These are phyloP conservation scores for Salix suchowensis DNA, from an alignment of 345 rosid species.

Conservation along the genomic window DNA sequence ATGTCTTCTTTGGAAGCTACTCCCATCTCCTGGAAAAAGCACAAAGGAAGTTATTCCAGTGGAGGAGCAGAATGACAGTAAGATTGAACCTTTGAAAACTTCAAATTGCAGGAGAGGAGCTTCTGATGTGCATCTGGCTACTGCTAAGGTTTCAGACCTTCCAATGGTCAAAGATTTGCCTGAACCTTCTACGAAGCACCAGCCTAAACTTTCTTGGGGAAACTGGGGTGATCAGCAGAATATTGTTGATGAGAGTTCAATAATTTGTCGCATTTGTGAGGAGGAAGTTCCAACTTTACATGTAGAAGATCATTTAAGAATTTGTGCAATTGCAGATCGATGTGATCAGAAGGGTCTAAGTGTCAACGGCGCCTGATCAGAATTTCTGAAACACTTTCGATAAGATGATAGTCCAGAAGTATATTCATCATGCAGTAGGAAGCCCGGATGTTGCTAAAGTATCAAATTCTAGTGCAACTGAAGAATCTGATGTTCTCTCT, in stretches of 20 bases:
- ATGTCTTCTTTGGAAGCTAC: conserved; percentile 88
- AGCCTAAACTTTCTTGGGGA: conserved; percentile 91
- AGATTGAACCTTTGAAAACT: conserved; percentile 44
- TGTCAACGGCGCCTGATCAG: conserved; percentile 80
- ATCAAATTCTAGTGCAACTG: conserved; percentile 82
- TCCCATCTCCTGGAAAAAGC: conserved; percentile 62
- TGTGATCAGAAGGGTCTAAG: conserved; percentile 81
- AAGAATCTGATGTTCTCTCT: conserved; percentile 81
- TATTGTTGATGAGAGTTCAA: conserved; percentile 69
- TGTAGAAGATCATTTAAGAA: conserved; percentile 94
- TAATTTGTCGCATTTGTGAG: conserved; percentile 97
- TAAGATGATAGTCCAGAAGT: conserved; percentile 83
- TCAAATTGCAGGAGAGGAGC: conserved; percentile 34
- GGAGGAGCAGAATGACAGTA: conserved; percentile 48
- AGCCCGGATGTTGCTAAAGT: conserved; percentile 89
- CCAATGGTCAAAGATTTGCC: conserved; percentile 55
- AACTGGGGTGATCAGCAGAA: conserved; percentile 80
- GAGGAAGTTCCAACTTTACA: conserved; percentile 87
- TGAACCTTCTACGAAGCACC: conserved; percentile 71
- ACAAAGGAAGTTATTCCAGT: conserved; percentile 49
- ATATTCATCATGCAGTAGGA: conserved; percentile 55
- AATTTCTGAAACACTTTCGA: conserved; percentile 88
- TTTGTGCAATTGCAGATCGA: conserved; percentile 92
- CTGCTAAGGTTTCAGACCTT: conserved; percentile 40
- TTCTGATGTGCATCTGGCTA: conserved; percentile 40